Evolutionary conservation across 2,329 filamentous ascomycete genomes (phyloP).

Genomic region (Alternaria sp.): DNA sequence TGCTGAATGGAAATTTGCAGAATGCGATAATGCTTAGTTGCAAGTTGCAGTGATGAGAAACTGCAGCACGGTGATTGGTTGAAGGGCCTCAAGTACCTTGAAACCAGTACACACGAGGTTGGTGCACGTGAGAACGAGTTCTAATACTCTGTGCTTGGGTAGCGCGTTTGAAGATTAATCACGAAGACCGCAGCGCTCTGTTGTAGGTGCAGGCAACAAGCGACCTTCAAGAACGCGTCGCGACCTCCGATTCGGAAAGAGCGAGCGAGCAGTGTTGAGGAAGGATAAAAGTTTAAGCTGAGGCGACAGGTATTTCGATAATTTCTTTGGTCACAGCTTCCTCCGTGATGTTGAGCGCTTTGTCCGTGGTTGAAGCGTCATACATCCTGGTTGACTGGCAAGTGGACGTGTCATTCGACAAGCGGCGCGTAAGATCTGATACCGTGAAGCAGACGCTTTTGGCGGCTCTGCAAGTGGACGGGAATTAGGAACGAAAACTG

Average conservation of each 20-base stretch:
- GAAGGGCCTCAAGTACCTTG: constrained; percentile 21
- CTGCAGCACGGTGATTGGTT: constrained; percentile 45
- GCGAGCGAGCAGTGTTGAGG: not conserved
- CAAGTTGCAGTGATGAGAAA: constrained; percentile 46
- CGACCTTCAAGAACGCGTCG: not conserved
- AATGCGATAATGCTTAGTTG: constrained; percentile 5
- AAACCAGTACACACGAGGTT: constrained; percentile 27
- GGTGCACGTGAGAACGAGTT: constrained; percentile 36
- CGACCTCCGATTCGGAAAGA: not conserved
- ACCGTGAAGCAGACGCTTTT: constrained; percentile 16
- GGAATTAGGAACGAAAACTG: constrained; percentile 9
- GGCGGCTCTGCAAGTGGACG: constrained; percentile 11
- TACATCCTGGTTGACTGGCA: constrained; percentile 25
- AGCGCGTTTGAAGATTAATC: constrained; percentile 15
- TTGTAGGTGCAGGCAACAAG: constrained; percentile 4
- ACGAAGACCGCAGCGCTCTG: constrained; percentile 12
- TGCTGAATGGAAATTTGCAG: constrained; percentile 4
- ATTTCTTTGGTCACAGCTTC: constrained; percentile 6
- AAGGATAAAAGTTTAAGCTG: not conserved
- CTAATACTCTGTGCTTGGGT: constrained; percentile 11
- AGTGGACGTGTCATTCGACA: constrained; percentile 21
- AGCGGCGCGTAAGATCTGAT: constrained; percentile 22
- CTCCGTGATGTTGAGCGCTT: constrained; percentile 18
- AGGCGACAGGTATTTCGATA: not conserved
- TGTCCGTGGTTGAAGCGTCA: constrained; percentile 28